These are phyloP conservation scores for Nematocida sp. DNA, from an alignment of 371 early-diverging fungal species.

Conservation along the genomic window DNA sequence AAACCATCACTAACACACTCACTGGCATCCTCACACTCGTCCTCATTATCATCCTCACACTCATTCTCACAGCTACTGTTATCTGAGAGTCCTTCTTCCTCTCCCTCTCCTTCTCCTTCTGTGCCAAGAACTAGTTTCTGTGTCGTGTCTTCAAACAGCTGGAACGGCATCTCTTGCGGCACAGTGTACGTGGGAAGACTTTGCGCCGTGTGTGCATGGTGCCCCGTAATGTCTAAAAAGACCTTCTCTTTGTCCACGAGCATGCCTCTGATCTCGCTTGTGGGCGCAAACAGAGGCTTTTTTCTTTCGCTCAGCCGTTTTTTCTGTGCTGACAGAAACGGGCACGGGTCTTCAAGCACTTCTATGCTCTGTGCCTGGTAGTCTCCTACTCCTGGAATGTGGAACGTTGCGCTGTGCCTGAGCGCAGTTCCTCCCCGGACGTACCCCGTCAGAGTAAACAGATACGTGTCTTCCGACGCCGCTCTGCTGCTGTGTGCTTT, in stretches of 20 bases:
- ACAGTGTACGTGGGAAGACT: neutral
- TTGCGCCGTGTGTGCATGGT: neutral
- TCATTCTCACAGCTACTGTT: neutral
- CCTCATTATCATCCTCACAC: neutral
- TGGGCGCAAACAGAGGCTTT: conserved; percentile 45
- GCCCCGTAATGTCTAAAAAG: conserved; percentile 9
- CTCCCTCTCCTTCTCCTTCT: neutral
- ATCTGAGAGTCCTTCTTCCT: neutral
- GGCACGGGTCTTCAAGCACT: conserved; percentile 44
- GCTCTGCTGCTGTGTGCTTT: neutral
- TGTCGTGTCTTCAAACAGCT: conserved; percentile 19
- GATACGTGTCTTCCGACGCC: neutral
- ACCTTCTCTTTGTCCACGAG: conserved; percentile 18
- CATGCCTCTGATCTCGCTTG: conserved; percentile 39
- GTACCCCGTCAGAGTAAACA: conserved; percentile 40
- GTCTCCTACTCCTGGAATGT: conserved; percentile 51
- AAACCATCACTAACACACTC: too few species aligned
- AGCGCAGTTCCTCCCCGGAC: conserved; percentile 42
- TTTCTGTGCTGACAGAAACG: conserved; percentile 14
- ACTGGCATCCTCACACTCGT: neutral
- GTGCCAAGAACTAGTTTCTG: neutral
- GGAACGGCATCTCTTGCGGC: neutral
- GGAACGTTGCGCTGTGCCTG: conserved; percentile 22
- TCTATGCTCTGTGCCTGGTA: conserved; percentile 9
- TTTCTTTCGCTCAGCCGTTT: conserved; percentile 49